Evolutionary conservation across 257 asterid genomes (phyloP).

Genomic region (Solanum chilense): DNA sequence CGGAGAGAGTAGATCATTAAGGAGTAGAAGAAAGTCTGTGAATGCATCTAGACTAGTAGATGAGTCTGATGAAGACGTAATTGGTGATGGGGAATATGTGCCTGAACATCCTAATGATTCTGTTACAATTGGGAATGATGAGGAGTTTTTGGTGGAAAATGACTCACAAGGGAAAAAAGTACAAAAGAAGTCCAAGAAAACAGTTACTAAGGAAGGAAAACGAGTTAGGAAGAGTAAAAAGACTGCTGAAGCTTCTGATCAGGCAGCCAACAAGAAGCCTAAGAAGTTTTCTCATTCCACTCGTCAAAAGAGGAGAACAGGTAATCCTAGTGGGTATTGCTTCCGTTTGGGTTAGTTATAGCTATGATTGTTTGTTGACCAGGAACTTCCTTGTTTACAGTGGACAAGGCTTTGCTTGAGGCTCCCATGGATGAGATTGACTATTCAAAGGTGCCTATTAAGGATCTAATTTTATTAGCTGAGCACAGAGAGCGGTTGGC

Average conservation of each 20-base stretch:
- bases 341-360: not conserved
- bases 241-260: conserved; percentile 34
- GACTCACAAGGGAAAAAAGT: conserved; percentile 27
- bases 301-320: conserved; percentile 41
- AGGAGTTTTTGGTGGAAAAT: conserved; percentile 29
- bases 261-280: conserved; percentile 32
- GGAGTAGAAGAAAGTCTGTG: conserved; percentile 28
- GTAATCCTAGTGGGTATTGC: conserved; percentile 18
- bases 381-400: conserved; percentile 22
- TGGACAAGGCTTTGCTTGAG: conserved; percentile 60
- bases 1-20: conserved; percentile 25
- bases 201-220: conserved; percentile 37
- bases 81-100: conserved; percentile 17
- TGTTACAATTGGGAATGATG: conserved; percentile 23
- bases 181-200: conserved; percentile 31
- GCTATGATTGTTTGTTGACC: not conserved
- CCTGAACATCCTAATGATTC: conserved; percentile 21
- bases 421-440: conserved; percentile 78
- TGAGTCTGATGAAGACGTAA: conserved; percentile 31
- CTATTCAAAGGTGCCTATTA: conserved; percentile 42
- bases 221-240: conserved; percentile 44
- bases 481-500: conserved; percentile 61
- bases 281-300: conserved; percentile 78
- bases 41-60: conserved; percentile 21
- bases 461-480: conserved; percentile 69